Base-by-base conservation (phyloP, 148 eudicot genomes). In the Hydrangea macrophylla region DNA sequence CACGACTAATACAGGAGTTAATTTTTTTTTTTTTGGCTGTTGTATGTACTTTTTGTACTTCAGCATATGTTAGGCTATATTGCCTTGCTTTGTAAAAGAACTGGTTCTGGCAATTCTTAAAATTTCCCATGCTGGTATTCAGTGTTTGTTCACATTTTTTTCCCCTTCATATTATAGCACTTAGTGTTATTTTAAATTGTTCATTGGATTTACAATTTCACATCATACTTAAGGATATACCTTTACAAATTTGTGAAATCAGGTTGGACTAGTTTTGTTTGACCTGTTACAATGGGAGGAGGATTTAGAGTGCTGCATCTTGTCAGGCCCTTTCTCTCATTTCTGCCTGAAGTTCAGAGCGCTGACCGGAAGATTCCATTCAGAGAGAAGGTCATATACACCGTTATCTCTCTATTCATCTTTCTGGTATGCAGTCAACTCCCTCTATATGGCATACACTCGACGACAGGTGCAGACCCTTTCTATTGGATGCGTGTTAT, bases 401-500 rank as follows among this genome's bases (percentile, higher is more conserved):
- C 92, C 9, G 92, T 90, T 64, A 83, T 87, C 54, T 85, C 96
- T 22, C 83, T 90, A 48, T 90, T 87, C 74, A 81, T 90, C 33
- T 90, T 90, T 68, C 71, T 90, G 64, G 90, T 90, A 1, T 87
- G 96, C 83, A 90, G 96, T 79, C 96, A 90, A 76, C 88, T 90
- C 48, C 96, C 96, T 30, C 76, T 90, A 22, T 90, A 90, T 83
- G 96, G 96, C 45, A 90, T 87, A 35, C 92, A 87, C 72, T 87
- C 96, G 27, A 85, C 90, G 0, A 85, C 92, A 0, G 92, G 90
- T 1, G 92, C 85, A 6, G 96, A 90, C 51, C 96, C 96, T 0
- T 90, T 90, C 70, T 90, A 90, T 48, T 87, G 96, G 96, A 90
- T 90, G 92, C 96, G 92, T 80, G 96, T 82, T 25, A 90, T 90